Percentiles rank a stretch among this genome's conserved stretches.
These are phyloP conservation scores for Madurella mycetomatis DNA, from an alignment of 2,329 filamentous ascomycete species.

Conservation along the genomic window DNA sequence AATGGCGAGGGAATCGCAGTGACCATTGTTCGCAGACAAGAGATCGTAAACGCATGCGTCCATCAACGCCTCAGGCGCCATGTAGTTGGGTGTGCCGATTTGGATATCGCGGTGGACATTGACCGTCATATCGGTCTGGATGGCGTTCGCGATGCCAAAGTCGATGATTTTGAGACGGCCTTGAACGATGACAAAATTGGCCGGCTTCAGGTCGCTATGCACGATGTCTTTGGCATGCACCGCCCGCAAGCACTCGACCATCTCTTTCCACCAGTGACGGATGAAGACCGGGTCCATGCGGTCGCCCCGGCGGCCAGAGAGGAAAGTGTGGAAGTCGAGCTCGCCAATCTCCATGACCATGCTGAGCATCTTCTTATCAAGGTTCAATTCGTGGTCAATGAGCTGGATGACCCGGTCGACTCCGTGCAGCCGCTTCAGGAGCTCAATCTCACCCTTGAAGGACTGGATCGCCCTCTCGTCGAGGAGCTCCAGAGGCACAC, in stretches of 20 bases:
- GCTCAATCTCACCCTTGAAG: slow-evolving; percentile 92
- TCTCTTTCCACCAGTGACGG: slow-evolving; percentile 98
- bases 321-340: slow-evolving; percentile 81
- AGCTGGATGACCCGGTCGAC: slow-evolving; percentile 88
- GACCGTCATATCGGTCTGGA: slow-evolving; percentile 90
- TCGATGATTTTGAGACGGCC: slow-evolving; percentile 93
- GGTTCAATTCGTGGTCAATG: slow-evolving; percentile 90
- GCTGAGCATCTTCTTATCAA: slow-evolving; percentile 81
- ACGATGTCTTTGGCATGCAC: slow-evolving; percentile 91
- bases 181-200: slow-evolving; percentile 91
- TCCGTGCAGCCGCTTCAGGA: slow-evolving; percentile 74
- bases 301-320: slow-evolving; percentile 68
- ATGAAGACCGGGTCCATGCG: slow-evolving; percentile 85
- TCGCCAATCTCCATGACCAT: slow-evolving; percentile 98
- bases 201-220: slow-evolving; percentile 93
- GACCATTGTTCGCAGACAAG: slow-evolving; percentile 37
- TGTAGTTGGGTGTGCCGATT: slow-evolving; percentile 96
- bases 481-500: slow-evolving; percentile 84
- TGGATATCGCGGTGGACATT: slow-evolving; percentile 96
- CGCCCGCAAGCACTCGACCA: slow-evolving; percentile 89
- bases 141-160: slow-evolving; percentile 97
- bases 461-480: slow-evolving; percentile 79
- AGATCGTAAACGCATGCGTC: slow-evolving; percentile 63
- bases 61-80: slow-evolving; percentile 91
- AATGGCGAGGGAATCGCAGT: slow-evolving; percentile 34